Percentiles rank a stretch among this genome's conserved stretches.
Conservation (phyloP, 139 green algal species). For the Spirogloea muscicola region DNA sequence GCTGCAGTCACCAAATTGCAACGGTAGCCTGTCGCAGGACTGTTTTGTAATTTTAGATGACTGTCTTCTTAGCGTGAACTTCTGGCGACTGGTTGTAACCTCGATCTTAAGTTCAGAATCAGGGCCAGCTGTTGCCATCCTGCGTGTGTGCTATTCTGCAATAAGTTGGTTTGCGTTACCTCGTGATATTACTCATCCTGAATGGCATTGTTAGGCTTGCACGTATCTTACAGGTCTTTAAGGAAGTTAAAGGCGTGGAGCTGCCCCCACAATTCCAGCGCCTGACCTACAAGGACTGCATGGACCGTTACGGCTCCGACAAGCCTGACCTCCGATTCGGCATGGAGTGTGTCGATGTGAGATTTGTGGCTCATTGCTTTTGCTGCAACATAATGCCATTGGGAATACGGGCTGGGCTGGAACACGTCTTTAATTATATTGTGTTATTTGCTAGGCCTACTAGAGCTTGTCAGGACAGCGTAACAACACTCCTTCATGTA, state of each 20-base stretch:
- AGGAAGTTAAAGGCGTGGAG: slow-evolving; percentile 56
- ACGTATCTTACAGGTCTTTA: slow-evolving; percentile 30
- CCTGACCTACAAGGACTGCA: slow-evolving; percentile 87
- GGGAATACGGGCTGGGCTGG: too few species aligned
- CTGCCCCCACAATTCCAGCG: slow-evolving; percentile 69
- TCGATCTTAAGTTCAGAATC: background rate
- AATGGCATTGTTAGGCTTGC: background rate
- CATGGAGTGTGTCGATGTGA: slow-evolving; percentile 70
- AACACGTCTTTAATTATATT: too few species aligned
- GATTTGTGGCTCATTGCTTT: too few species aligned
- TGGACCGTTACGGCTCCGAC: slow-evolving; percentile 68
- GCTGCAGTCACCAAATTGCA: too few species aligned
- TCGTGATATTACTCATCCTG: background rate
- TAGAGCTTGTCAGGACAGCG: too few species aligned
- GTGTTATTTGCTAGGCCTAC: too few species aligned
- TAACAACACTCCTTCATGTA: background rate
- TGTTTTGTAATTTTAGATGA: background rate
- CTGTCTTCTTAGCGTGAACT: background rate
- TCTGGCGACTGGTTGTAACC: background rate
- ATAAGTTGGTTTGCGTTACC: background rate
- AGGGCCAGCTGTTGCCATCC: background rate
- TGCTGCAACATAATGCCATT: too few species aligned
- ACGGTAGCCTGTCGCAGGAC: too few species aligned
- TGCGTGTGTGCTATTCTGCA: background rate
- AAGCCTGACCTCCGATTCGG: slow-evolving; percentile 79